These are phyloP conservation scores for Piromyces finnis DNA, from an alignment of 192 early-diverging fungal species.

Conservation along the genomic window DNA sequence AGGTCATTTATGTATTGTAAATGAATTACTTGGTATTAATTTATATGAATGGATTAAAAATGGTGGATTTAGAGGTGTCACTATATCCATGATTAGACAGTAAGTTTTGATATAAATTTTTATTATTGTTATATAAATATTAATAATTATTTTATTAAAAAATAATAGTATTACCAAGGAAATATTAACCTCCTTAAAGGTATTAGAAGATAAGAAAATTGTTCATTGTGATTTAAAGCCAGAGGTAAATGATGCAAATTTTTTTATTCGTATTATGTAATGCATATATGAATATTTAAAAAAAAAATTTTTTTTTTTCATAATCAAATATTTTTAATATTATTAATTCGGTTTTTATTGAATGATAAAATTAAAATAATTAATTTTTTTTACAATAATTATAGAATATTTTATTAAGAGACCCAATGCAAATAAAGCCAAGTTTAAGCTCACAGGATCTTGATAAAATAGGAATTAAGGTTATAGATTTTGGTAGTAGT, in stretches of 20 bases:
- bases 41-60: constrained; percentile 94
- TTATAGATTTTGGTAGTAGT: constrained; percentile 95
- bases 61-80: constrained; percentile 76
- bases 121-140: constrained; percentile 6
- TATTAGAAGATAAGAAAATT: constrained; percentile 54
- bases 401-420: constrained; percentile 66
- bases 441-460: neutral
- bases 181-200: constrained; percentile 50
- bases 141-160: neutral
- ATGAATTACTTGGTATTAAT: constrained; percentile 84
- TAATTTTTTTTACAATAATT: no score
- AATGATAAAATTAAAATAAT: no score
- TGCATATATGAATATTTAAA: neutral
- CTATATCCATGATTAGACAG: constrained; percentile 49
- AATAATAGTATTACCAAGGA: constrained; percentile 3
- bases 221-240: constrained; percentile 97
- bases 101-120: constrained; percentile 5
- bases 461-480: constrained; percentile 52
- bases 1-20: constrained; percentile 85
- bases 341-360: no score
- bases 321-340: neutral
- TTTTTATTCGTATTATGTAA: no score
- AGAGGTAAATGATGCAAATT: constrained; percentile 40
- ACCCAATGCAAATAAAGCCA: constrained; percentile 17
- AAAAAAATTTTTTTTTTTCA: neutral